These are phyloP conservation scores for Scopulariopsis brevicaulis DNA, from an alignment of 2,329 filamentous ascomycete species.

Conservation along the genomic window DNA sequence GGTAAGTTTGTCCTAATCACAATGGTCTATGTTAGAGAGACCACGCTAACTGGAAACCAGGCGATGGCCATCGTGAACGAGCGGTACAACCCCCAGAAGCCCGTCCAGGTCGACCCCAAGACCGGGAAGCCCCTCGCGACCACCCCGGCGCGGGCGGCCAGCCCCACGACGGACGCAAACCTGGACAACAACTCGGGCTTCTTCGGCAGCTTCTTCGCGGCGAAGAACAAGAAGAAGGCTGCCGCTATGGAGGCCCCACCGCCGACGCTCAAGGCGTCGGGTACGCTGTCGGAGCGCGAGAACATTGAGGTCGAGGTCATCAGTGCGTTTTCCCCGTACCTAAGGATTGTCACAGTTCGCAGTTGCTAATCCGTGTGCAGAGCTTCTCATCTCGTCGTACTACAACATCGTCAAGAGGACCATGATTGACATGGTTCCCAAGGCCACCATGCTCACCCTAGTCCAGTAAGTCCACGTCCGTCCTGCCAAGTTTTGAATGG, in stretches of 20 bases:
- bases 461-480: constrained; percentile 62
- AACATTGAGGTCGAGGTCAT: constrained; percentile 96
- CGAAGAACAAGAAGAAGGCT: constrained; percentile 99
- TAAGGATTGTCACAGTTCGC: neutral
- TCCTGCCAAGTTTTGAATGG: neutral
- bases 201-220: constrained; percentile 97
- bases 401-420: constrained; percentile 97
- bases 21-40: neutral
- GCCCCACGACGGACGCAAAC: constrained; percentile 53
- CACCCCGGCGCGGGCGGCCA: constrained; percentile 61
- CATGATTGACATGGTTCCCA: constrained; percentile 99
- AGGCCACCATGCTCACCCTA: constrained; percentile 95
- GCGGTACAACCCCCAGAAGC: constrained; percentile 68
- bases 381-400: constrained; percentile 92
- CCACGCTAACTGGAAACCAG: constrained; percentile 19
- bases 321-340: constrained; percentile 46
- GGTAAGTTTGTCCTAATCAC: constrained; percentile 30
- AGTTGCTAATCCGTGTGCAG: constrained; percentile 27
- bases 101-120: constrained; percentile 94
- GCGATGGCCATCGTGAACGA: constrained; percentile 99
- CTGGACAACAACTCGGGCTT: constrained; percentile 58
- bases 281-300: constrained; percentile 87
- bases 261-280: constrained; percentile 84
- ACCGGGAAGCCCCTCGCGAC: constrained; percentile 80
- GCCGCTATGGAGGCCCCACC: constrained; percentile 98